These are phyloP conservation scores for Phytophthora crassamura DNA, from an alignment of 352 stramenopile genomes.

Conservation along the genomic window DNA sequence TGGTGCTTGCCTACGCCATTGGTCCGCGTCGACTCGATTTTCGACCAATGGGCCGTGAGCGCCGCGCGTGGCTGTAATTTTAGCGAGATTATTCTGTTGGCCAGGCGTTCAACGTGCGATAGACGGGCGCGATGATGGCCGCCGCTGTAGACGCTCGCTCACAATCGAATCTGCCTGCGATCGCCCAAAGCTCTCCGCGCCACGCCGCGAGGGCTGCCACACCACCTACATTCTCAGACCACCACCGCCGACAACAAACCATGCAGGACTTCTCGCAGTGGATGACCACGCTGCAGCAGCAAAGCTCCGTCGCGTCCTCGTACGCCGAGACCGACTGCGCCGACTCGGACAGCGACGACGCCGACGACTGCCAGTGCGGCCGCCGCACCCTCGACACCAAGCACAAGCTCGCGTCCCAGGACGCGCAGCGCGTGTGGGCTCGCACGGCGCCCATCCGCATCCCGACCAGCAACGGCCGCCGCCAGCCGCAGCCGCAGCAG, in stretches of 20 bases:
- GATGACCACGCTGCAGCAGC: slow-evolving; percentile 53
- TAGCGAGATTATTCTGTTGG: no score
- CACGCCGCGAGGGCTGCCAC: slow-evolving; percentile 1
- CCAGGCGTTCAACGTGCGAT: slow-evolving; percentile 14
- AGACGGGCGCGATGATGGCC: slow-evolving; percentile 19
- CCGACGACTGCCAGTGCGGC: slow-evolving; percentile 29
- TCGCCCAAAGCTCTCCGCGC: no score
- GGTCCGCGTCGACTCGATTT: background rate
- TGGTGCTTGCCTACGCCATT: slow-evolving; percentile 22
- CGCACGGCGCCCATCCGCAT: slow-evolving; percentile 71
- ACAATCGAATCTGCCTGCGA: slow-evolving; percentile 32
- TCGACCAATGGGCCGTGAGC: slow-evolving; percentile 20
- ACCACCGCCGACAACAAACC: no score
- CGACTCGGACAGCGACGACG: slow-evolving; percentile 51
- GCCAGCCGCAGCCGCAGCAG: slow-evolving; percentile 24
- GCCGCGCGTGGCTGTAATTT: no score
- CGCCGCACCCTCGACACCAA: slow-evolving; percentile 33
- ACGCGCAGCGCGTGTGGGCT: slow-evolving; percentile 27
- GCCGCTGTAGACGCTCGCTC: slow-evolving; percentile 31
- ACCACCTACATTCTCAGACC: no score
- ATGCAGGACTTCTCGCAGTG: slow-evolving; percentile 61
- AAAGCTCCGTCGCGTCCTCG: slow-evolving; percentile 58
- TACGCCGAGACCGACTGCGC: slow-evolving; percentile 59
- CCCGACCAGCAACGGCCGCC: slow-evolving; percentile 32
- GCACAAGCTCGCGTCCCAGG: slow-evolving; percentile 30